Percentiles rank a stretch among this genome's conserved stretches.
phyloP scores from a whole-genome alignment of 2,329 filamentous ascomycete genomes.

The Calycina marina region DNA sequence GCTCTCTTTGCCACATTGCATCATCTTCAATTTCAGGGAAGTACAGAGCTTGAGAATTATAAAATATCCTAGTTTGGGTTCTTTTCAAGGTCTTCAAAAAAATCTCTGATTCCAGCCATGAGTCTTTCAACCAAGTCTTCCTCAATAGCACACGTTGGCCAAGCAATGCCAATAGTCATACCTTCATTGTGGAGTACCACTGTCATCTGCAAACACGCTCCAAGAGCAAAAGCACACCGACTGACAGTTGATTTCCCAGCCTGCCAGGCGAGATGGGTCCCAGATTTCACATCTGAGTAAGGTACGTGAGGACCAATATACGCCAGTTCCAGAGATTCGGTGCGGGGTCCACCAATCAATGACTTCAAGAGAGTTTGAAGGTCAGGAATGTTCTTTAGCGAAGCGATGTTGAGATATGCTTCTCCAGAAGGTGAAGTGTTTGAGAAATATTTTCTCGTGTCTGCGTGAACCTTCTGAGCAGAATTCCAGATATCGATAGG shows the following conservation, averaged over 20 bases:
- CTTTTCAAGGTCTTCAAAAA: not conserved
- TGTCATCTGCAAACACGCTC: not conserved
- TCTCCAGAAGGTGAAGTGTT: conserved; percentile 3
- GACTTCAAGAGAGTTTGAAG: not conserved
- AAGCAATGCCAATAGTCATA: conserved; percentile 1
- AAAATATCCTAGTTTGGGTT: too few species aligned
- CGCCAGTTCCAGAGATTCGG: conserved; percentile 1
- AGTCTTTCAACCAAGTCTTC: conserved; percentile 1
- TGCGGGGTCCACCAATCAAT: not conserved
- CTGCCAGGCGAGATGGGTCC: conserved; percentile 1
- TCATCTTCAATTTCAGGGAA: too few species aligned
- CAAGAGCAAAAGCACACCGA: conserved; percentile 2
- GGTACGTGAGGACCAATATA: not conserved
- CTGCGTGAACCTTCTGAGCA: conserved; percentile 2
- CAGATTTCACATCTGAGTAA: not conserved
- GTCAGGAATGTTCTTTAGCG: conserved; percentile 1
- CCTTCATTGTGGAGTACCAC: not conserved
- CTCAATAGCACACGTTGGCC: conserved; percentile 1
- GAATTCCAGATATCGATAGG: conserved; percentile 1
- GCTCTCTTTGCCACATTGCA: too few species aligned
- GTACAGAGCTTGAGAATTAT: too few species aligned
- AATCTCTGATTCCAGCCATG: conserved; percentile 1
- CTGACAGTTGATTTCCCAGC: conserved; percentile 1
- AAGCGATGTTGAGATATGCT: conserved; percentile 1
- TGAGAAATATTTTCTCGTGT: conserved; percentile 1